Evolutionary conservation across 208 protist genomes (phyloP).

Genomic region (Endotrypanum monterogeii): DNA sequence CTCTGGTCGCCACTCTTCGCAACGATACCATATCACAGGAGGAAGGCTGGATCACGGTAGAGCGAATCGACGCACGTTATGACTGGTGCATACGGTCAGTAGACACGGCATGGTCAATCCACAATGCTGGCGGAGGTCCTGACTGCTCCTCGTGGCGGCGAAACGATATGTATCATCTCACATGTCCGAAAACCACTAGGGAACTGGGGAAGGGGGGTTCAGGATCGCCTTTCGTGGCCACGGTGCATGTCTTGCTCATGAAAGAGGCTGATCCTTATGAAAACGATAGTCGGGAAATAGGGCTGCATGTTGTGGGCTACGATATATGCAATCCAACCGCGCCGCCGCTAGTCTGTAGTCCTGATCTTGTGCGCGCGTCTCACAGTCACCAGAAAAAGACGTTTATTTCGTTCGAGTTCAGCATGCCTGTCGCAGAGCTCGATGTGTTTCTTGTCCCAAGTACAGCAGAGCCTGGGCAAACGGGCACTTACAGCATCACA

Average conservation of each 20-base stretch:
- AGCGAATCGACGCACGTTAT: slow-evolving; percentile 55
- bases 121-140: slow-evolving; percentile 48
- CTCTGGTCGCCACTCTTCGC: slow-evolving; percentile 50
- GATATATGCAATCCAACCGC: slow-evolving; percentile 32
- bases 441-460: slow-evolving; percentile 78
- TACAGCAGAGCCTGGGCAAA: slow-evolving; percentile 43
- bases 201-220: not conserved
- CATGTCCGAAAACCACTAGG: slow-evolving; percentile 23
- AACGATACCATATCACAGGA: slow-evolving; percentile 36
- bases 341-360: slow-evolving; percentile 51
- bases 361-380: slow-evolving; percentile 39
- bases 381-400: slow-evolving; percentile 43
- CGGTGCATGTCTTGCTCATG: slow-evolving; percentile 60
- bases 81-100: slow-evolving; percentile 70
- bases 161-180: slow-evolving; percentile 71
- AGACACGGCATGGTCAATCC: slow-evolving; percentile 49
- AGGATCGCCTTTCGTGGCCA: slow-evolving; percentile 16
- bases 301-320: slow-evolving; percentile 59
- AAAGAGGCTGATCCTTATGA: slow-evolving; percentile 68
- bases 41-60: slow-evolving; percentile 72
- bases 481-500: slow-evolving; percentile 64
- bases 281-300: slow-evolving; percentile 73
- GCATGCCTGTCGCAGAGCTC: slow-evolving; percentile 33
- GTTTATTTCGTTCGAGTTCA: slow-evolving; percentile 45
- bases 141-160: slow-evolving; percentile 61